Evolutionary conservation across 345 rosid genomes (phyloP).

Genomic region (Pistacia vera): DNA sequence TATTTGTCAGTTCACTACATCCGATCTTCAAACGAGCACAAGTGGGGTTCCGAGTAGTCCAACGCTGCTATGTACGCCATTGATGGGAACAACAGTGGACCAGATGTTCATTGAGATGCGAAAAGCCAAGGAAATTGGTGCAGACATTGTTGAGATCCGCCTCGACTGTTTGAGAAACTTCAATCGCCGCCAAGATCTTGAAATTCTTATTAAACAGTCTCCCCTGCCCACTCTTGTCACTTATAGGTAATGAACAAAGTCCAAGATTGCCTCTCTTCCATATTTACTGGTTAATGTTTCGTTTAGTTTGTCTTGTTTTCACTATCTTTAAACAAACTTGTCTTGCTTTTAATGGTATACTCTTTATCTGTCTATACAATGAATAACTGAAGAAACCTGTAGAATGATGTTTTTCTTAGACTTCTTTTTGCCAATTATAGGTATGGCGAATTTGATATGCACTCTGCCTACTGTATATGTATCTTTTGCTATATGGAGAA

Average conservation of each 20-base stretch:
- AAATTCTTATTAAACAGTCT: conserved; percentile 39
- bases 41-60: conserved; percentile 32
- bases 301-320: too few relatives aligned
- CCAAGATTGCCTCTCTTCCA: not conserved
- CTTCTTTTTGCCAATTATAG: too few relatives aligned
- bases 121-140: conserved; percentile 42
- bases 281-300: not conserved
- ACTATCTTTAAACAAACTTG: not conserved
- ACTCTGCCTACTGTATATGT: too few relatives aligned
- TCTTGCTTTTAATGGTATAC: not conserved
- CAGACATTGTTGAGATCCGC: conserved; percentile 42
- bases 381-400: not conserved
- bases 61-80: conserved; percentile 49
- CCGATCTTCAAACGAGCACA: conserved; percentile 32
- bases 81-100: conserved; percentile 44
- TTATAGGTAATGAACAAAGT: conserved; percentile 30
- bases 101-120: conserved; percentile 47
- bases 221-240: conserved; percentile 55
- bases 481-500: not conserved
- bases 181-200: conserved; percentile 34
- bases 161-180: conserved; percentile 46
- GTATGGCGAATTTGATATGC: too few relatives aligned
- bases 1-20: conserved; percentile 20
- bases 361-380: not conserved
- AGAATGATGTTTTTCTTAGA: too few relatives aligned